These are phyloP conservation scores for Posidonia oceanica DNA, from an alignment of 116 monocot species.

Conservation along the genomic window DNA sequence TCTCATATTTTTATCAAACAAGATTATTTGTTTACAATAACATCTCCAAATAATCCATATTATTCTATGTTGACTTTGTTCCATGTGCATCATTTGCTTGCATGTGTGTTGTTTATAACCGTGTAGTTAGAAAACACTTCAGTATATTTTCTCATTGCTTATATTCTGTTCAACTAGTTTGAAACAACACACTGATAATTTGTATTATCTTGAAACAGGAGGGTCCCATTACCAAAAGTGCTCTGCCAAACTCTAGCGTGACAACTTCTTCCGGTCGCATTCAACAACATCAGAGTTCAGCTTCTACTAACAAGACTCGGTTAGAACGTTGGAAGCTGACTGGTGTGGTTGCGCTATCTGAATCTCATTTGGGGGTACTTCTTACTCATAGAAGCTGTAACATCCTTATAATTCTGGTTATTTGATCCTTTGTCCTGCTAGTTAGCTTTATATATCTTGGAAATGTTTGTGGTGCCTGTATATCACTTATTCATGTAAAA, in stretches of 20 bases:
- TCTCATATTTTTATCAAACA: too few relatives aligned
- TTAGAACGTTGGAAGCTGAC: slow-evolving; percentile 57
- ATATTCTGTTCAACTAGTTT: background rate
- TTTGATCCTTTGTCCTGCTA: too few relatives aligned
- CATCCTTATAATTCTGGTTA: background rate
- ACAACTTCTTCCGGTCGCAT: background rate
- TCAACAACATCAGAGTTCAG: slow-evolving; percentile 8
- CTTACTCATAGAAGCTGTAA: background rate
- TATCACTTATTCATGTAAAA: too few relatives aligned
- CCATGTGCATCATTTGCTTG: too few relatives aligned
- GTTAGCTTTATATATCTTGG: background rate
- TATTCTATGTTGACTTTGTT: background rate
- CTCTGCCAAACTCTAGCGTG: slow-evolving; percentile 13
- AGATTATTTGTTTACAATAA: too few relatives aligned
- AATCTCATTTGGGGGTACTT: slow-evolving; percentile 48
- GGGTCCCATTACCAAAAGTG: slow-evolving; percentile 47
- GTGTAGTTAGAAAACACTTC: too few relatives aligned
- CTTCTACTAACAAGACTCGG: slow-evolving; percentile 22
- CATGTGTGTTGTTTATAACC: too few relatives aligned
- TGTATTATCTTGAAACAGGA: slow-evolving; percentile 31
- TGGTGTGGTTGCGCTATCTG: slow-evolving; percentile 64
- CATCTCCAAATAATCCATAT: too few relatives aligned
- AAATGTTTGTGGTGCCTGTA: background rate
- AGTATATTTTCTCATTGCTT: too few relatives aligned
- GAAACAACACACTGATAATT: background rate